Percentiles rank a stretch among this genome's conserved stretches.
phyloP scores from a whole-genome alignment of 495 filamentous ascomycete species.

The Tirmania nivea region DNA sequence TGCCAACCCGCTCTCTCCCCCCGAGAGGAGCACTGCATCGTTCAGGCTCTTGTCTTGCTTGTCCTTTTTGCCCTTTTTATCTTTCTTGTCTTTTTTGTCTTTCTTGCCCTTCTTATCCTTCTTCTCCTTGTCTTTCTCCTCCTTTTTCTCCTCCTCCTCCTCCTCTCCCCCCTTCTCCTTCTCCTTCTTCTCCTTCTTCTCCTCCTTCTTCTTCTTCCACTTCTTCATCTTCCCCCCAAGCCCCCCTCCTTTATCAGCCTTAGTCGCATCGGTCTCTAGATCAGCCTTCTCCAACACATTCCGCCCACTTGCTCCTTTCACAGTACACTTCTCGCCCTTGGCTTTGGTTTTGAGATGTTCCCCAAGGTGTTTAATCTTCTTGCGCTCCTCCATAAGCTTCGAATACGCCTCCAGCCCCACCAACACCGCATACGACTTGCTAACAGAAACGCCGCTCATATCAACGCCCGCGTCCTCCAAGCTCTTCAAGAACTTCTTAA shows the following conservation, averaged over 20 bases:
- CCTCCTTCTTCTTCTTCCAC: constrained; percentile 4
- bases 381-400: constrained; percentile 30
- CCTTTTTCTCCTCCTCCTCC: neutral
- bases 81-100: constrained; percentile 13
- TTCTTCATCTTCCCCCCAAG: neutral
- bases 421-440: constrained; percentile 58
- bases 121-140: neutral
- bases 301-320: constrained; percentile 1
- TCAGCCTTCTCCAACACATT: constrained; percentile 1
- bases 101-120: constrained; percentile 3
- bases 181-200: constrained; percentile 13
- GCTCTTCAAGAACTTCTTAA: constrained; percentile 52
- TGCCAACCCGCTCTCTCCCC: too few relatives aligned
- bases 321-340: constrained; percentile 2
- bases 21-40: too few relatives aligned
- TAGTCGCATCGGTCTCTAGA: neutral
- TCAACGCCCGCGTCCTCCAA: constrained; percentile 57
- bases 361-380: constrained; percentile 30
- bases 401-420: constrained; percentile 65
- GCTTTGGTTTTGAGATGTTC: constrained; percentile 16
- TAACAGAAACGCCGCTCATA: constrained; percentile 53
- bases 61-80: constrained; percentile 20
- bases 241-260: neutral
- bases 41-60: constrained; percentile 8
- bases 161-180: constrained; percentile 6